Evolutionary conservation across 2,329 filamentous ascomycete species (phyloP).

Genomic region (Cytospora piceicola): DNA sequence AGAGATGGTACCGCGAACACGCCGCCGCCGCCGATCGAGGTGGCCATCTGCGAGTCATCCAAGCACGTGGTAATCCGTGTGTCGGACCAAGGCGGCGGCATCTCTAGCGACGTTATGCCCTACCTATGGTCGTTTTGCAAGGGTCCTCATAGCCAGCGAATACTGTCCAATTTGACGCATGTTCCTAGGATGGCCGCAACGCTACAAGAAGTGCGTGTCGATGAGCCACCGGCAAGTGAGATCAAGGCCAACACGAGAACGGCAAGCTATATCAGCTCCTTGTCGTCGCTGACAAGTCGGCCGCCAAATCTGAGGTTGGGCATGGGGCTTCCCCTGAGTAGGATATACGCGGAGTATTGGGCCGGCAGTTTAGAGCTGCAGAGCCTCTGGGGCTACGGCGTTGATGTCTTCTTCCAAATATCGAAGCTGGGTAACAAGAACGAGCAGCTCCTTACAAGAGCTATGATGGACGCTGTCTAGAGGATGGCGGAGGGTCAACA

Average conservation of each 20-base stretch:
- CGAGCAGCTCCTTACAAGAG: slow-evolving; percentile 82
- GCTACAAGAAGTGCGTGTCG: slow-evolving; percentile 77
- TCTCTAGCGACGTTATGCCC: slow-evolving; percentile 81
- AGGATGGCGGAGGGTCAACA: not conserved
- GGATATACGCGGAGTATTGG: slow-evolving; percentile 98
- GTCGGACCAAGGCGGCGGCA: slow-evolving; percentile 92
- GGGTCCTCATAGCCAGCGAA: slow-evolving; percentile 75
- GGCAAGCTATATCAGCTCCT: slow-evolving; percentile 61
- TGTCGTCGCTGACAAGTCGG: slow-evolving; percentile 78
- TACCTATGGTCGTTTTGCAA: slow-evolving; percentile 98
- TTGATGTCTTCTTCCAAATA: slow-evolving; percentile 94
- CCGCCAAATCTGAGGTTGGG: slow-evolving; percentile 87
- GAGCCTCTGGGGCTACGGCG: slow-evolving; percentile 92
- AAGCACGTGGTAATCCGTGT: slow-evolving; percentile 97
- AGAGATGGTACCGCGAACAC: slow-evolving; percentile 42
- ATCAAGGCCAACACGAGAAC: slow-evolving; percentile 24
- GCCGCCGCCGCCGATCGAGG: slow-evolving; percentile 81
- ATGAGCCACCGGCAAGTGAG: slow-evolving; percentile 37
- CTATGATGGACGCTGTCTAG: slow-evolving; percentile 76
- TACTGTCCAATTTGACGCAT: slow-evolving; percentile 81
- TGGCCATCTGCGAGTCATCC: slow-evolving; percentile 89
- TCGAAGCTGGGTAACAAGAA: slow-evolving; percentile 98
- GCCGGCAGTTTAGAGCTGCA: slow-evolving; percentile 89
- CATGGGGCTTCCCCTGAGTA: slow-evolving; percentile 90
- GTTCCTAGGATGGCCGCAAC: slow-evolving; percentile 94